Conservation (phyloP, 2,329 filamentous ascomycete species). For the Penicillium sp. region DNA sequence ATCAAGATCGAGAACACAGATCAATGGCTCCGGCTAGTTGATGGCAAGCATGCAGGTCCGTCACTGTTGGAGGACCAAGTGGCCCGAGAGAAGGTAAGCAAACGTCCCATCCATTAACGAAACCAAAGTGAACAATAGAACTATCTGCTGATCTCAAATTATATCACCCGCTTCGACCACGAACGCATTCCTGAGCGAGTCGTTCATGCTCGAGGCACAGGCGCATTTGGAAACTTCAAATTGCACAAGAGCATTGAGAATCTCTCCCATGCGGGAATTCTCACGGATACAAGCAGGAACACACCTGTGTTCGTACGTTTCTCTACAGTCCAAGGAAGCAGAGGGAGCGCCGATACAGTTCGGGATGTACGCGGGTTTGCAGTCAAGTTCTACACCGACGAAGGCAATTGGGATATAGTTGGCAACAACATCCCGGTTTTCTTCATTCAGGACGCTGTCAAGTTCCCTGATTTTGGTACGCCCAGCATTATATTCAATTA, state of each 20-base stretch:
- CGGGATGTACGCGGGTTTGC: constrained; percentile 75
- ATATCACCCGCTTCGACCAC: constrained; percentile 66
- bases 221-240: constrained; percentile 66
- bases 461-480: constrained; percentile 37
- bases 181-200: no score
- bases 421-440: no score
- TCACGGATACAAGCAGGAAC: constrained; percentile 66
- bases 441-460: no score
- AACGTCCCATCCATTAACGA: no score
- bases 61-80: constrained; percentile 69
- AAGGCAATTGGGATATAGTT: no score
- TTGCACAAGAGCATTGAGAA: constrained; percentile 62
- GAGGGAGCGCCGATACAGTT: constrained; percentile 52
- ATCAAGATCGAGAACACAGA: constrained; percentile 69
- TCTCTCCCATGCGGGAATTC: constrained; percentile 60
- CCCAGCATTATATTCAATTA: constrained; percentile 77
- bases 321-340: constrained; percentile 72
- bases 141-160: background rate
- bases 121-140: no score
- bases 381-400: constrained; percentile 48
- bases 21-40: constrained; percentile 68
- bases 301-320: constrained; percentile 70
- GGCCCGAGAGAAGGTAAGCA: constrained; percentile 66
- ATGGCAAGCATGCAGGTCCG: constrained; percentile 64
- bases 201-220: constrained; percentile 60